phyloP scores from a whole-genome alignment of 768 basidiomycete species.

The Botryobasidium botryosum region DNA sequence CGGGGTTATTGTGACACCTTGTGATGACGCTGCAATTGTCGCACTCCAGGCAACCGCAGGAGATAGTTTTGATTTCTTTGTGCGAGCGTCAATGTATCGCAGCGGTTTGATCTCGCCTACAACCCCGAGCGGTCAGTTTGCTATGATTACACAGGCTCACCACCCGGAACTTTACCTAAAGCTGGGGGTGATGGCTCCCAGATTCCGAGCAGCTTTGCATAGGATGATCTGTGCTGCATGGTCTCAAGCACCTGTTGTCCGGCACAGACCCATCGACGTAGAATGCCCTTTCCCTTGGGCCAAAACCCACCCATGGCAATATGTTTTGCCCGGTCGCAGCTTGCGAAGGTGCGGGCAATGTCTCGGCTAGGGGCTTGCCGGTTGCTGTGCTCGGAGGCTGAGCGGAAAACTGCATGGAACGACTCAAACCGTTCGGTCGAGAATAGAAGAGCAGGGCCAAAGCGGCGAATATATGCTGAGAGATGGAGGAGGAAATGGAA shows the following conservation, averaged over 20 bases:
- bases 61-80: not conserved
- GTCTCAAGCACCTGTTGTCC: not conserved
- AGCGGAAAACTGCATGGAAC: constrained; percentile 28
- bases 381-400: constrained; percentile 27
- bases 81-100: not conserved
- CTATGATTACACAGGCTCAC: not conserved
- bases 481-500: not conserved
- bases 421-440: constrained; percentile 24
- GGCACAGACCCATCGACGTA: not conserved
- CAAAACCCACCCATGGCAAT: not conserved
- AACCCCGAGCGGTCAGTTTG: not conserved
- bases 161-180: not conserved
- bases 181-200: not conserved
- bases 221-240: not conserved
- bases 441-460: not conserved
- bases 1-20: not conserved
- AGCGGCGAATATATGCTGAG: not conserved
- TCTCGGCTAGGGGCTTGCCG: constrained; percentile 29
- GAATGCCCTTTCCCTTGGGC: not conserved
- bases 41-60: not conserved
- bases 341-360: constrained; percentile 17
- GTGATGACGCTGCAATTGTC: not conserved
- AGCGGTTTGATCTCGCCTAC: not conserved
- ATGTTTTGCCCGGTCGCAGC: not conserved
- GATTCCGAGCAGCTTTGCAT: not conserved